Conservation (phyloP, 2,329 filamentous ascomycete genomes). For the Aspergillus fructus region DNA sequence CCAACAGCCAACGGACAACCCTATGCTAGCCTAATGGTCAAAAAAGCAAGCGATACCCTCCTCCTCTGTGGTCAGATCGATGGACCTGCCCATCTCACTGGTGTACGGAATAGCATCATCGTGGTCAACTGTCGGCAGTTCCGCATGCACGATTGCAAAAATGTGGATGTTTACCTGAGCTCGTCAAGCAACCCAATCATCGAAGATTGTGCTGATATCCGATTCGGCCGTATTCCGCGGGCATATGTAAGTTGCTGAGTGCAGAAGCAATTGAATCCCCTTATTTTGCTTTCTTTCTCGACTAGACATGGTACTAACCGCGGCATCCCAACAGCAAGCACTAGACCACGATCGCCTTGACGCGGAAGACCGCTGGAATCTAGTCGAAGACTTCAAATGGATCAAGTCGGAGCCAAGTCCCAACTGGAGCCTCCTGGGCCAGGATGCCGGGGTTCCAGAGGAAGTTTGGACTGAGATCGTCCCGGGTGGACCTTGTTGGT, state of each 20-base stretch:
- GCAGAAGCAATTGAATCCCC: background rate
- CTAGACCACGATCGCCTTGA: constrained; percentile 31
- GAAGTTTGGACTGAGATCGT: constrained; percentile 69
- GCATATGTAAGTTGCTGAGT: constrained; percentile 60
- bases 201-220: constrained; percentile 76
- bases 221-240: constrained; percentile 74
- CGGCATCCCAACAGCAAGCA: constrained; percentile 20
- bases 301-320: background rate
- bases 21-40: constrained; percentile 70
- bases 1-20: constrained; percentile 58
- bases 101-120: constrained; percentile 68
- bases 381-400: constrained; percentile 98
- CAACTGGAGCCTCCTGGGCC: constrained; percentile 74
- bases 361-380: constrained; percentile 71
- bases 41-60: constrained; percentile 67
- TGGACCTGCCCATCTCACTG: constrained; percentile 82
- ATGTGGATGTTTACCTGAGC: constrained; percentile 80
- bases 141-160: constrained; percentile 81
- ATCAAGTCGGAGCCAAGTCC: constrained; percentile 81
- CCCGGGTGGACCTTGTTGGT: constrained; percentile 61
- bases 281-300: background rate
- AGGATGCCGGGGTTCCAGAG: constrained; percentile 58
- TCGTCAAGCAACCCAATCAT: constrained; percentile 87
- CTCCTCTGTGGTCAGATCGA: constrained; percentile 75
- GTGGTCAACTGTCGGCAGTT: constrained; percentile 84